Percentiles rank a stretch among this genome's conserved stretches.
phyloP scores from a whole-genome alignment of 805 yeast genomes.

The Teunomyces kruisii region DNA sequence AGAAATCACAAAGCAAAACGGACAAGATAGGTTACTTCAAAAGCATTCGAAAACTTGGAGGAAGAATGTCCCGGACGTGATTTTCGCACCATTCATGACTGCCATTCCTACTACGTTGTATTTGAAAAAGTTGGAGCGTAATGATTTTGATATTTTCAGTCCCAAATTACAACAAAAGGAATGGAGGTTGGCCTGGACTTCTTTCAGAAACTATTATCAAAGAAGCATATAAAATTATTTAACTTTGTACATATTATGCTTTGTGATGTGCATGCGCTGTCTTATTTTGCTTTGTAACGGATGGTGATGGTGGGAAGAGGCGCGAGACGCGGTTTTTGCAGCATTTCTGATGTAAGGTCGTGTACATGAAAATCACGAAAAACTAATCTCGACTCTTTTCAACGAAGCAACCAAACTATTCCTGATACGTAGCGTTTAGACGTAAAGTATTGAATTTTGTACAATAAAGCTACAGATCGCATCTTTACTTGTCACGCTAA shows the following conservation, averaged over 20 bases:
- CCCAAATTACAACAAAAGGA: slow-evolving; percentile 48
- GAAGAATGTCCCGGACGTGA: slow-evolving; percentile 55
- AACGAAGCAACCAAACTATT: slow-evolving; percentile 1
- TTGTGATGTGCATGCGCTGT: neutral
- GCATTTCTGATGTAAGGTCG: slow-evolving; percentile 1
- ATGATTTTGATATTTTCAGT: slow-evolving; percentile 61
- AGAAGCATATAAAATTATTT: slow-evolving; percentile 29
- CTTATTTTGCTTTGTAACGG: neutral
- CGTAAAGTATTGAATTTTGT: neutral
- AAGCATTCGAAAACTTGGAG: slow-evolving; percentile 39
- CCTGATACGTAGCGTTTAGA: neutral
- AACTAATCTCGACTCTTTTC: slow-evolving; percentile 2
- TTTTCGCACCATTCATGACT: slow-evolving; percentile 66
- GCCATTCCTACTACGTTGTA: slow-evolving; percentile 66
- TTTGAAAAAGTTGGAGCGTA: slow-evolving; percentile 56
- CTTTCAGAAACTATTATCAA: slow-evolving; percentile 48
- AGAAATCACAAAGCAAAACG: slow-evolving; percentile 21
- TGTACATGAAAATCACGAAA: slow-evolving; percentile 2
- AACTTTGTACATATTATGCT: neutral
- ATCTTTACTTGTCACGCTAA: no score
- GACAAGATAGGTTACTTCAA: slow-evolving; percentile 23
- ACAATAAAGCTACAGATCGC: neutral
- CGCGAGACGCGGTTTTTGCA: neutral
- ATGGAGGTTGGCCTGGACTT: slow-evolving; percentile 66
- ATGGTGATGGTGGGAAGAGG: neutral